Evolutionary conservation across 139 green algal genomes (phyloP), one percentile per base, ranked within the genome.

Genomic region (Coelastrella sp.): DNA sequence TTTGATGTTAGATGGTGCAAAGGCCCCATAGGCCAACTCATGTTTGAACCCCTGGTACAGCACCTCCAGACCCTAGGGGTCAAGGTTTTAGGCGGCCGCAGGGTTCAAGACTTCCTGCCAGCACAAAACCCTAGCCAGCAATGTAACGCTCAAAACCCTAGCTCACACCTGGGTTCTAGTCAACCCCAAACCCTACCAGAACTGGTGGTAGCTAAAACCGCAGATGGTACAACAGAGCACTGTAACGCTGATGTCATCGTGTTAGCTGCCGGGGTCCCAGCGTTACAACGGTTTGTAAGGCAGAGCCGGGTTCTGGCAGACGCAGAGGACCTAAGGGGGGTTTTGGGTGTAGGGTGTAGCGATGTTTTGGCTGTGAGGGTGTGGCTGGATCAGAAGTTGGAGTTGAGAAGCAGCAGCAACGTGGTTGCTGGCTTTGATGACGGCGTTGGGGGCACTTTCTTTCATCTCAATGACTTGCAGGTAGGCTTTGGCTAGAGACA

Each of bases 361-460:
- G 96, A 98, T 91, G 95, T 94, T 64, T 92, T 97, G 13, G 92
- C 93, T n/a, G 95, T 94, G 54, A 75, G 96, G 75, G 80, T 98
- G 81, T 98, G 96, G 96, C 94, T 98, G 4, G 95, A 98, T 90
- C 83, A 92, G 13, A 74, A 76, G 20, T 54, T 98, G 32, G 5
- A 73, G 0, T 96, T 94, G 4, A 90, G 89, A 32, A 97, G 96
- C 22, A 93, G 96, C 3, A 93, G 92, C 75, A 98, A 98, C 86
- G 96, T 98, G 60, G 91, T 98, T 20, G 91, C 93, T 0, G 93
- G 95, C n/a, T 98, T 98, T 91, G 95, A 97, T 59, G 77, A 90
- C 3, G 91, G 89, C 47, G 91, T 94, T 19, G 97, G 97, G 22
- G 91, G 91, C 14, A 98, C 97, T 0, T 97, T 95, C 74, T 98